A percentile compares a stretch with the other conserved stretches of the same genome.
phyloP scores from a whole-genome alignment of 257 asterid species.

The Solanum clarkiae region DNA sequence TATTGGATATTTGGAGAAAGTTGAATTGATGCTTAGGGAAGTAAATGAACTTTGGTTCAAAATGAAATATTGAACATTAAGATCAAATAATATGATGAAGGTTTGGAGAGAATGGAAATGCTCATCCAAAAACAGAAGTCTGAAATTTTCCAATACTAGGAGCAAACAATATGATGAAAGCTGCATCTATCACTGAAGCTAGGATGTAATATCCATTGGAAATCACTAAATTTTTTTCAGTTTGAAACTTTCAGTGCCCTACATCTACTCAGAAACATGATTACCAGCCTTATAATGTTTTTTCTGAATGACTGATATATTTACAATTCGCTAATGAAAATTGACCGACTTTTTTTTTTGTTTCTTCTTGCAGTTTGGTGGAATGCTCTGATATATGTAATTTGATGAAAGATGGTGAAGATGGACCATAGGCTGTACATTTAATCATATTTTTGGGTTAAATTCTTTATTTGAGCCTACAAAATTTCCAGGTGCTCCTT shows the following conservation, averaged over 20 bases:
- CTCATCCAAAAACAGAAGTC: not conserved
- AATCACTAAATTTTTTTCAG: not conserved
- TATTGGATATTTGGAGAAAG: not conserved
- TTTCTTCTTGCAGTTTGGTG: constrained; percentile 42
- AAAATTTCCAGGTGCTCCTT: not conserved
- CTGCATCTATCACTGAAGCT: not conserved
- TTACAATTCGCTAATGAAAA: not conserved
- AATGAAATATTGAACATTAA: not conserved
- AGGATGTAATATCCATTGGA: not conserved
- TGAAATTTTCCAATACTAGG: too few species aligned
- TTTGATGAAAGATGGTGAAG: constrained; percentile 83
- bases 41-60: not conserved
- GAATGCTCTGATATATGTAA: constrained; percentile 90
- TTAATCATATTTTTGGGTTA: not conserved
- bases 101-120: not conserved
- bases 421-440: constrained; percentile 38
- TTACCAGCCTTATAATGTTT: not conserved
- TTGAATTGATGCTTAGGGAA: not conserved
- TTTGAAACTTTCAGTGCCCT: not conserved
- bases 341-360: not conserved
- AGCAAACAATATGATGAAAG: not conserved
- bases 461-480: not conserved
- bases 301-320: not conserved
- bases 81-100: not conserved
- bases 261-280: not conserved